Evolutionary conservation across 2,329 filamentous ascomycete genomes (phyloP), one percentile per base, ranked within the genome.

Genomic region (Penicillium palitans): DNA sequence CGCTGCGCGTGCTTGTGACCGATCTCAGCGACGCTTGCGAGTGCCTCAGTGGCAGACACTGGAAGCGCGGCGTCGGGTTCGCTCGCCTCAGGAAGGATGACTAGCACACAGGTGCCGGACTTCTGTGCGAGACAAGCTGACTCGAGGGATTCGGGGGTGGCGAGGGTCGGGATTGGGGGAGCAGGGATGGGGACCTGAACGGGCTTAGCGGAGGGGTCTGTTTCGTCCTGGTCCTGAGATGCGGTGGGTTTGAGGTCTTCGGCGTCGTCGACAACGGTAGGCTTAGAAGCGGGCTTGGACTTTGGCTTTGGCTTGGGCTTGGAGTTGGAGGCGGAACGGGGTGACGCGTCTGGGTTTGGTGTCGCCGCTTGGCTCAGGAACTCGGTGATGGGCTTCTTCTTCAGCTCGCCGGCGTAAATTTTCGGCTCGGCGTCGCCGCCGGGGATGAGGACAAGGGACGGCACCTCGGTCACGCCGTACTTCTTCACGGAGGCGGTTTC

Each of bases 101-200:
- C 89, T 25, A 99, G 83, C 35, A 98, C 83, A 70, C 95, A 98
- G 7, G 90, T 96, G 68, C 87, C 85, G 6, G 91, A 89, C 75
- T 90, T 91, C 50, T 84, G 79, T 45, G 84, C 85, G 21, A 98
- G 80, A 72, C 93, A 98, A 61, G 87, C 81, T 57, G 87, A 80
- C 60, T 84, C 81, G 7, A 98, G 81, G 55, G 87, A 83, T 54
- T 86, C 81, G 27, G 83, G 77, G 13, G 86, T 85, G 44, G 83
- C 78, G 53, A 96, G 80, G n/a, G 83, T 79, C 6, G 84, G 80
- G 62, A 96, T 87, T 0, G 87, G 80, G 40, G 88, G 82, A n/a
- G 83, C 75, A 17, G 81, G 79, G 25, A 84, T 79, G 29, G 84
- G 83, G 44, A 85, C 76, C 25, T 78, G 72, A n/a, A 76, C 72